Evolutionary conservation across 768 basidiomycete species (phyloP), one percentile per base, ranked within the genome.

Genomic region (Lentinus tigrinus): DNA sequence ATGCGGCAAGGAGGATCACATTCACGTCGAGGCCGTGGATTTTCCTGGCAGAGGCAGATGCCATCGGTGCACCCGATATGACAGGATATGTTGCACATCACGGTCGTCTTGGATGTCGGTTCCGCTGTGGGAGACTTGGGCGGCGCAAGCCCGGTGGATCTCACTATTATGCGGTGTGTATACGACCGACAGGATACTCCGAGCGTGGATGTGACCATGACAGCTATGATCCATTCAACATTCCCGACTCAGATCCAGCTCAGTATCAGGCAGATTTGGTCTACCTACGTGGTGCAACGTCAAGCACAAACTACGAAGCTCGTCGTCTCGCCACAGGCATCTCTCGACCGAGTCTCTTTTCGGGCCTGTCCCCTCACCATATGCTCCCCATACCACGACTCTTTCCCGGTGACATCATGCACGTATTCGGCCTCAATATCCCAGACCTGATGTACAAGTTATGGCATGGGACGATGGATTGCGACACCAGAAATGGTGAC

Each of bases 361-460:
- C 58, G 11, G 75, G 73, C 0, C 61, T 77, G 1, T 55, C 37
- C 8, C 44, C 40, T 3, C n/a, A n/a, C n/a, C n/a, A n/a, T n/a
- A 56, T 38, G 1, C 65, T 74, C 17, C 62, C 65, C 0, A 57
- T 75, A 44, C 74, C 75, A 0, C 47, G 52, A 0, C 69, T 68
- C 28, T 78, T 74, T 52, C 50, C 61, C 4, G 59, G 57, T 1
- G 76, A 80, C 47, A 53, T 75, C 24, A 79, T 79, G 76, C 78
- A 81, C 59, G 63, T 74, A 1, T 56, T 54, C 6, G 26, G 56
- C 7, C 60, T 81, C 11, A 81, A 80, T 62, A 23, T 77, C 1
- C 42, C 71, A 1, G 77, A 71, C 42, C 68, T 78, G 6, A 37
- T 73, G 1, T 50, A 73, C 34, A 51, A 57, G 0, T 65, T 74